Conservation (phyloP, 495 filamentous ascomycete species). For the Hypoxylon rickii region DNA sequence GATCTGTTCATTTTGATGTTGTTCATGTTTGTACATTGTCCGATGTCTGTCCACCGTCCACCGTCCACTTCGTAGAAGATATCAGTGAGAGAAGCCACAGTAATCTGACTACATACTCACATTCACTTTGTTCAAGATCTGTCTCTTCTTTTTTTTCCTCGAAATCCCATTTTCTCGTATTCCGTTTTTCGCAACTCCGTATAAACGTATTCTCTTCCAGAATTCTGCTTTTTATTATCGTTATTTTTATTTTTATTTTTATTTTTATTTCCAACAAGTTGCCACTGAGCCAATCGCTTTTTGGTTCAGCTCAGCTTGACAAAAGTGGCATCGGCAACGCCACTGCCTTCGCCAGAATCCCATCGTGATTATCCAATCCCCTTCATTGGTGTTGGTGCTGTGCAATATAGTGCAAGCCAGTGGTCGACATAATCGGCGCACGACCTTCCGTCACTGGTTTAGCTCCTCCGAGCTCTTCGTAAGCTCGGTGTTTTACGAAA, state of each 20-base stretch:
- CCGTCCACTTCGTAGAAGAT: neutral
- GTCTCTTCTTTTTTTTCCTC: conserved; percentile 2
- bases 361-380: conserved; percentile 6
- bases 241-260: no score
- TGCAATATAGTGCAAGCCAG: conserved; percentile 1
- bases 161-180: neutral
- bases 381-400: conserved; percentile 15
- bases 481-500: conserved; percentile 11
- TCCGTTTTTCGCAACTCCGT: no score
- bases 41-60: no score
- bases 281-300: neutral
- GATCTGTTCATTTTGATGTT: no score
- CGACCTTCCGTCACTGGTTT: conserved; percentile 33
- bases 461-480: conserved; percentile 18
- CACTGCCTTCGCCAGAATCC: conserved; percentile 4
- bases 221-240: neutral
- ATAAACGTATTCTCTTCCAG: neutral
- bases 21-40: no score
- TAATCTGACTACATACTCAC: neutral
- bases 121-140: conserved; percentile 28
- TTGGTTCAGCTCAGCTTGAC: conserved; percentile 8
- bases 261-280: conserved; percentile 3
- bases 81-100: neutral
- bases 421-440: conserved; percentile 27
- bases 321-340: neutral